These are phyloP conservation scores for Chaetomium olivaceum DNA, from an alignment of 2,329 filamentous ascomycete genomes.

Conservation along the genomic window DNA sequence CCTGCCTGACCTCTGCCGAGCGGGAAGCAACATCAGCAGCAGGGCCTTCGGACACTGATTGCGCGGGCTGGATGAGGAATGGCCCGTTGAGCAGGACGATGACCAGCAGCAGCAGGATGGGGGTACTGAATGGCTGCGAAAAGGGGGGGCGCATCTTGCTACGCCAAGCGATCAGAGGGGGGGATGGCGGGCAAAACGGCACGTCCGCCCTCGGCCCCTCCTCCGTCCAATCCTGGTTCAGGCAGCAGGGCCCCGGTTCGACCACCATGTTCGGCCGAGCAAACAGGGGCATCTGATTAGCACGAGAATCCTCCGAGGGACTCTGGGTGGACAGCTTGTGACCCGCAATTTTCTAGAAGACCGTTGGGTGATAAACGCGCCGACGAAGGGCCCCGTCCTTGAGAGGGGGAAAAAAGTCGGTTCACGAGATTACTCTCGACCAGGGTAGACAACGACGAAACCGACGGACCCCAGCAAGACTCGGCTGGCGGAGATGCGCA, in stretches of 20 bases:
- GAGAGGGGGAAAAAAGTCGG: constrained; percentile 44
- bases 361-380: constrained; percentile 47
- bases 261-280: constrained; percentile 39
- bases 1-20: constrained; percentile 26
- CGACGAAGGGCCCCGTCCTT: constrained; percentile 36
- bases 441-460: constrained; percentile 31
- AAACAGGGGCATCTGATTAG: constrained; percentile 46
- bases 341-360: constrained; percentile 50
- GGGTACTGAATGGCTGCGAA: constrained; percentile 24
- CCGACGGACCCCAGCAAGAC: constrained; percentile 38
- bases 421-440: constrained; percentile 50
- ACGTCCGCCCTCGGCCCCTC: constrained; percentile 29
- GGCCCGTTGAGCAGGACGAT: constrained; percentile 21
- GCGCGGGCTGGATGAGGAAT: constrained; percentile 25
- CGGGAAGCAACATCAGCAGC: constrained; percentile 27
- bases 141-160: constrained; percentile 23
- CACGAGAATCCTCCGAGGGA: constrained; percentile 49
- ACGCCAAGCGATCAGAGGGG: constrained; percentile 21
- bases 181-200: constrained; percentile 24
- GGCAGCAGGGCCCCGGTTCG: constrained; percentile 27
- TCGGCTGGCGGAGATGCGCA: constrained; percentile 41
- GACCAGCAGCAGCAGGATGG: constrained; percentile 19
- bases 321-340: constrained; percentile 38
- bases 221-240: constrained; percentile 33
- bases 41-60: constrained; percentile 23